A percentile compares a stretch with the other conserved stretches of the same genome.
Conservation (phyloP, 345 rosid genomes). For the Eucalyptus polyanthemos region DNA sequence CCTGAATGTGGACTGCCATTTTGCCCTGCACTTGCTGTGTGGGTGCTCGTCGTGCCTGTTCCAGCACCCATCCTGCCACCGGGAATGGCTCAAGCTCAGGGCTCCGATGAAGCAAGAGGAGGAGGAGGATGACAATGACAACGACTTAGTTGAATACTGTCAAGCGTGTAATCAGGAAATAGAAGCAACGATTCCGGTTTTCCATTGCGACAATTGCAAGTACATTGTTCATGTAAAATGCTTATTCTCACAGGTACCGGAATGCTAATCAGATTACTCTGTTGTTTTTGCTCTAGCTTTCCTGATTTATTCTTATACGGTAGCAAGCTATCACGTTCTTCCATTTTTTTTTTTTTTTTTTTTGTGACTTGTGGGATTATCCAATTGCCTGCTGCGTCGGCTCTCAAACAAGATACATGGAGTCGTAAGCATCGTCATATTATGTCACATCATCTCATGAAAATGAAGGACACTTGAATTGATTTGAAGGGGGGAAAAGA, state of each 20-base stretch:
- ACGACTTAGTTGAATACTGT: background rate
- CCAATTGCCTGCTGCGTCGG: background rate
- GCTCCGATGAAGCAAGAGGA: background rate
- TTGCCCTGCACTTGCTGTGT: background rate
- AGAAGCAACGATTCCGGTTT: background rate
- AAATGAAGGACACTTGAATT: background rate
- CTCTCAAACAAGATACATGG: background rate
- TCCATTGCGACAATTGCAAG: background rate
- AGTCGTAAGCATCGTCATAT: background rate
- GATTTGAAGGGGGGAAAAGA: background rate
- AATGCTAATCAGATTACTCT: background rate
- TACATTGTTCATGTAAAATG: background rate
- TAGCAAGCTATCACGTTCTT: background rate
- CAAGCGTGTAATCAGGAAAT: background rate
- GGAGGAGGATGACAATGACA: background rate
- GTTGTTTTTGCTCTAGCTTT: background rate
- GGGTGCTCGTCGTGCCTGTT: background rate
- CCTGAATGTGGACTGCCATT: background rate
- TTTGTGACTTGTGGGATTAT: background rate
- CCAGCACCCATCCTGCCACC: background rate
- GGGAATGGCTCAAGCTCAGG: background rate
- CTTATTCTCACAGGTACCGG: background rate
- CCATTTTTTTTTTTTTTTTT: no score
- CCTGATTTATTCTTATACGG: background rate
- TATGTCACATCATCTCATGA: background rate